Base-by-base conservation (phyloP, 805 yeast genomes). In the Tetrapisispora taiwanensis region DNA sequence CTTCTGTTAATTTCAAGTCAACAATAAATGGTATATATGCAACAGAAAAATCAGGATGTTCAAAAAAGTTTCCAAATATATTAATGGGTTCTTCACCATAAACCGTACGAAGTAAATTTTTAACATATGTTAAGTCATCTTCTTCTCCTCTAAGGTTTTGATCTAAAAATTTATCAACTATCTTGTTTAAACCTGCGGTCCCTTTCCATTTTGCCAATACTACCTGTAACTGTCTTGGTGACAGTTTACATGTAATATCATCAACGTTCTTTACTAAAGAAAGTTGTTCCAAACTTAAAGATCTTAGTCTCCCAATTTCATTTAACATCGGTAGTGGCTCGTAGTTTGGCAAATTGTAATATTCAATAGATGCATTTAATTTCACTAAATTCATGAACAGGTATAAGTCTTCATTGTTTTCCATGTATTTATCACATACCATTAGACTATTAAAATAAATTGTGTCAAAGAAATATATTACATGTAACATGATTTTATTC, bases 271-370 rank as follows among this genome's bases (percentile, higher is more conserved):
- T 27, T 3, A 20, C 30, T 8, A 22, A 9, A 10, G 17, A 2
- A 14, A 41, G 17, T 4, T 26, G 28, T 7, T 18, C 27, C 31
- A 22, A 17, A 10, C 38, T 12, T 12, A 33, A n/a, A 8, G 33
- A 33, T 34, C 38, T 34, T n/a, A 41, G 9, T 27, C 39, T 33
- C 4, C 36, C 28, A 27, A 41, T 15, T 34, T 41, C 43, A 19
- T 33, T 34, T 19, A 41, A 19, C 7, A 24, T 24, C n/a, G 38
- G 36, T 10, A 41, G 10, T 18, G 43, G 43, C 4, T 41, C 36
- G 14, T 7, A 20, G 19, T 26, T 13, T 3, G 36, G 30, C 14
- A 41, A 10, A 2, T 20, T 7, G 27, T 34, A 41, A 17, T 28
- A 37, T 37, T 37, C 40, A 17, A 37, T 28, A 1, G 40, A 37